These are phyloP conservation scores for Cercospora sp. DNA, from an alignment of 2,329 filamentous ascomycete species.

Conservation along the genomic window DNA sequence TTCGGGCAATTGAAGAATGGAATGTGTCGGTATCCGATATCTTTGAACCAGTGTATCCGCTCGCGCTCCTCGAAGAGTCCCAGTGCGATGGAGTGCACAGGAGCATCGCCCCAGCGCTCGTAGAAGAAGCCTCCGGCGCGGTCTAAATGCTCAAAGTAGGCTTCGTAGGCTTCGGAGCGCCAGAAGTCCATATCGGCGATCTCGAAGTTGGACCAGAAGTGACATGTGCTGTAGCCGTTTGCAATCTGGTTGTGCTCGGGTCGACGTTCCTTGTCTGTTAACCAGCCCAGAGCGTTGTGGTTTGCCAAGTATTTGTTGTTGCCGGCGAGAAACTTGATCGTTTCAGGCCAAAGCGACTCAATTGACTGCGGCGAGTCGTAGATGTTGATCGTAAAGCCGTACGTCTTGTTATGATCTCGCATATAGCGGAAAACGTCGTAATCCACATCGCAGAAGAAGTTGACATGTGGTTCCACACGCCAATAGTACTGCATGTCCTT, in stretches of 20 bases:
- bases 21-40: conserved; percentile 97
- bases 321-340: conserved; percentile 75
- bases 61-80: conserved; percentile 87
- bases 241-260: conserved; percentile 78
- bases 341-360: conserved; percentile 91
- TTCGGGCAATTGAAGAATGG: conserved; percentile 99
- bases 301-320: conserved; percentile 78
- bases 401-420: conserved; percentile 97
- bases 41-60: conserved; percentile 93
- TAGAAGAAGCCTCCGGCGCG: conserved; percentile 97
- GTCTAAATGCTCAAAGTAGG: conserved; percentile 95
- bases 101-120: conserved; percentile 96
- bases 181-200: conserved; percentile 92
- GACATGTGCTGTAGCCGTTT: conserved; percentile 94
- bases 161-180: conserved; percentile 84
- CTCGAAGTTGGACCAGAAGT: conserved; percentile 99
- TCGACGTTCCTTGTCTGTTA: conserved; percentile 73
- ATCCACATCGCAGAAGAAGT: conserved; percentile 98
- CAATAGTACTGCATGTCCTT: conserved; percentile 87
- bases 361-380: conserved; percentile 90
- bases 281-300: conserved; percentile 85
- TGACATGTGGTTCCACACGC: conserved; percentile 97
- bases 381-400: conserved; percentile 96
- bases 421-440: conserved; percentile 99
- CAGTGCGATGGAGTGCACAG: conserved; percentile 90